Evolutionary conservation across 2,329 filamentous ascomycete species (phyloP), one percentile per base, ranked within the genome.

Genomic region (Lomentospora prolificans): DNA sequence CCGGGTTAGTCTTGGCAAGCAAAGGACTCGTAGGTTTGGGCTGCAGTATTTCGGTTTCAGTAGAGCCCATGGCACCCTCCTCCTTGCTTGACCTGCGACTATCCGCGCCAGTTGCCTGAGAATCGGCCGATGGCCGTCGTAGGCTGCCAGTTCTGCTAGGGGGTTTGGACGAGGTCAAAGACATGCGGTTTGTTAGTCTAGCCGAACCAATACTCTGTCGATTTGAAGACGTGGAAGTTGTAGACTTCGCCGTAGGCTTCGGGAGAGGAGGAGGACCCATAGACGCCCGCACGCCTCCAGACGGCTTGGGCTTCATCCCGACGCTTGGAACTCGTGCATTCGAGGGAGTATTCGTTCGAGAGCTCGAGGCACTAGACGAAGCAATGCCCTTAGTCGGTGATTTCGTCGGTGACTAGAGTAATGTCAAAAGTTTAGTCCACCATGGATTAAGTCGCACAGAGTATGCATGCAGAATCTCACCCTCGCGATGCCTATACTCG

Each of bases 381-480:
- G 69, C 75, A 50, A 87, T 68, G 62, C 88, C 86, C 65, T 94
- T 94, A 3, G 86, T 89, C 1, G 89, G 89, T 1, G 87, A 91
- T 64, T 89, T 91, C 0, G 81, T 85, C 2, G 89, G 87, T 57
- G 86, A 90, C 84, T 90, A 56, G 28, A 61, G 24, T 22, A 22
- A 50, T 25, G 17, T 19, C 17, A 50, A 22, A 17, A 10, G 19
- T 30, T 41, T 33, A 7, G n/a, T 22, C 17, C 4, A 7, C 33
- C 4, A 27, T n/a, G 9, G 46, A 12, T 28, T 10, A 31, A n/a
- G n/a, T n/a, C n/a, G n/a, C n/a, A n/a, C n/a, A n/a, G n/a, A n/a
- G n/a, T n/a, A n/a, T n/a, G n/a, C n/a, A n/a, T n/a, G n/a, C n/a
- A n/a, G 12, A 33, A 48, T 56, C 79, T 62, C 69, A 84, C 81